phyloP scores from a whole-genome alignment of 108 stramenopile species.

The Seminavis robusta region DNA sequence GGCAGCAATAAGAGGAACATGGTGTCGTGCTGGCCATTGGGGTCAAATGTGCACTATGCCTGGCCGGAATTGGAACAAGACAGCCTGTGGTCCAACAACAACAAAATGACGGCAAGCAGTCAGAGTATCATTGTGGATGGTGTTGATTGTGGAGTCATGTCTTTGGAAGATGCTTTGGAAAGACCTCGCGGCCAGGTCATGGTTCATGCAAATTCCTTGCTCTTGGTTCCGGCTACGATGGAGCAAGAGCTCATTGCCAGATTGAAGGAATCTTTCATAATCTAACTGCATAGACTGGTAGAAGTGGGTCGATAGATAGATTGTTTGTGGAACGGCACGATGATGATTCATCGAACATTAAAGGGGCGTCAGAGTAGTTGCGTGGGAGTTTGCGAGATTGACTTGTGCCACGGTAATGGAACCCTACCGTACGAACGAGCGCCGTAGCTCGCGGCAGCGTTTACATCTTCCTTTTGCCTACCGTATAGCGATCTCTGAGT shows the following conservation, averaged over 20 bases:
- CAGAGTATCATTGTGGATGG: slow-evolving; percentile 46
- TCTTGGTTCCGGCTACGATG: slow-evolving; percentile 18
- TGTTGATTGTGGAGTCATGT: slow-evolving; percentile 34
- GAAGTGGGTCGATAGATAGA: too few species aligned
- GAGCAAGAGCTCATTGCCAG: slow-evolving; percentile 21
- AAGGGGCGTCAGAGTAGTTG: too few species aligned
- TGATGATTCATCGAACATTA: too few species aligned
- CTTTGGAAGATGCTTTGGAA: slow-evolving; percentile 42
- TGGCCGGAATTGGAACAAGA: slow-evolving; percentile 17
- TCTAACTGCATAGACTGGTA: slow-evolving; percentile 1
- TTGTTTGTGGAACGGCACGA: too few species aligned
- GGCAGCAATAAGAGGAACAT: background rate
- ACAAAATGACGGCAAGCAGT: too few species aligned
- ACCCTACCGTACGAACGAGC: too few species aligned
- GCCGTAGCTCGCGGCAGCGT: too few species aligned
- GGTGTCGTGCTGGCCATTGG: slow-evolving; percentile 19
- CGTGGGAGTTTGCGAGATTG: too few species aligned
- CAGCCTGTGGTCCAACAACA: background rate
- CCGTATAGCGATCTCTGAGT: too few species aligned
- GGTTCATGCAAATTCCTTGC: slow-evolving; percentile 14
- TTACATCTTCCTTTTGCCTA: too few species aligned
- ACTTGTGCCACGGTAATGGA: too few species aligned
- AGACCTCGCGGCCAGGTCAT: slow-evolving; percentile 14
- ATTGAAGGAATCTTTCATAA: slow-evolving; percentile 20
- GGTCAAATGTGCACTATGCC: slow-evolving; percentile 29